Evolutionary conservation across 345 rosid species (phyloP).

Genomic region (Eucalyptus lansdowneana): DNA sequence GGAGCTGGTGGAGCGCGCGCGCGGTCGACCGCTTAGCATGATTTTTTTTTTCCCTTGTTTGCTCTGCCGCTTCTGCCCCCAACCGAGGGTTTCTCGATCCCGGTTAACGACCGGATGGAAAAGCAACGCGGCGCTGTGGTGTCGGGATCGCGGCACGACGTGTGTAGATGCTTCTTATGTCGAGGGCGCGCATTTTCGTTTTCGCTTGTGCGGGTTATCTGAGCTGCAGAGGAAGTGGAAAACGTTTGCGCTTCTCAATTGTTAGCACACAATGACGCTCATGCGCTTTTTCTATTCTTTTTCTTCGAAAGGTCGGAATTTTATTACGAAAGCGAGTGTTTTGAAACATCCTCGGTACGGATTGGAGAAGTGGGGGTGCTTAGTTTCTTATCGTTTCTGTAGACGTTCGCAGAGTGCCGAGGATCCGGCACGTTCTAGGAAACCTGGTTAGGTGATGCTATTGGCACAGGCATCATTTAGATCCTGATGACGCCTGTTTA

Average conservation of each 20-base stretch:
- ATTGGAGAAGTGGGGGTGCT: background rate
- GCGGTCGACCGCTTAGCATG: background rate
- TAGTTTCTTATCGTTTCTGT: background rate
- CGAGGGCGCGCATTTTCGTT: background rate
- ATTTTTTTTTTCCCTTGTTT: background rate
- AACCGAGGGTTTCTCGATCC: background rate
- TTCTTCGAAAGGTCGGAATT: background rate
- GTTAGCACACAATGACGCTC: background rate
- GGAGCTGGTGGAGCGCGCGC: background rate
- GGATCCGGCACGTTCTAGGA: background rate
- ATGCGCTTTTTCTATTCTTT: background rate
- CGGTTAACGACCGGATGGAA: background rate
- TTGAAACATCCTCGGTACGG: background rate
- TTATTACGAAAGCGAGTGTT: background rate
- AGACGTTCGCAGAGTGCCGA: background rate
- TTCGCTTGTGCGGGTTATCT: background rate
- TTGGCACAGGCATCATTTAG: background rate
- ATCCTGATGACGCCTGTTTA: background rate
- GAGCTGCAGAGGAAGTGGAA: background rate
- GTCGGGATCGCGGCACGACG: background rate
- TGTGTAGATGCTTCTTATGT: background rate
- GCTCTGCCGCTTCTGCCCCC: background rate
- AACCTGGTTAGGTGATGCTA: background rate
- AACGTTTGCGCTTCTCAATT: background rate
- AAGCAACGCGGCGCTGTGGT: background rate